Evolutionary conservation across 495 filamentous ascomycete species (phyloP), one percentile per base, ranked within the genome.

Genomic region (Xeromyces bisporus): DNA sequence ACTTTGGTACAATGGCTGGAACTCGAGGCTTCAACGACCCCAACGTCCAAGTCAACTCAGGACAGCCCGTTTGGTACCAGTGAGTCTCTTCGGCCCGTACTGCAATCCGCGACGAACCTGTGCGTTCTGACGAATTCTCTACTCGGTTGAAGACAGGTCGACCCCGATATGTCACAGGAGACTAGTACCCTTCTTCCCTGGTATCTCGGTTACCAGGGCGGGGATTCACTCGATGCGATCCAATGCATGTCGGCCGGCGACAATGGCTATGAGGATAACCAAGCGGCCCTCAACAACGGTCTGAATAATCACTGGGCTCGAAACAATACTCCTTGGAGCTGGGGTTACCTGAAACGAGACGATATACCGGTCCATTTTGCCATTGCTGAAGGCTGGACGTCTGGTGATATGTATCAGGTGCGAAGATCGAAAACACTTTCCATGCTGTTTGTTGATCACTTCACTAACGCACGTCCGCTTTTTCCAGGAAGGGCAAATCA

Each of bases 351-450:
- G 35, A 60, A 60, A 29, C 46, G 60, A 6, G 34, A 46, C 4
- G 66, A 71, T 32, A 54, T 71, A 18, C 65, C 66, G 0, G 51
- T 68, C 15, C 66, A 71, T 9, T 71, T 59, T 44, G 56, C 56
- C 9, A 59, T 69, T 44, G 66, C 65, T 0, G 66, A 71, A 32
- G 62, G 48, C 5, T 71, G 62, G 57, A 66, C 63, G 3, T 41
- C 62, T 12, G 64, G 53, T 9, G 66, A 71, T 37, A 71, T 71
- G 66, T 71, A 71, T 34, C 66, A 64, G 44, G 59, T 57, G 23
- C 17, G 28, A 21, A 2, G 3, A 29, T 4, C 11, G 18, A 15
- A 13, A 3, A 3, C 24, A 10, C 17, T 9, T 0, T 13, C 7
- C 26, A 26, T 13, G 15, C 8, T n/a, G n/a, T n/a, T n/a, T n/a